Conservation (phyloP, 495 filamentous ascomycete genomes). For the Hypoxylon cercidicola region DNA sequence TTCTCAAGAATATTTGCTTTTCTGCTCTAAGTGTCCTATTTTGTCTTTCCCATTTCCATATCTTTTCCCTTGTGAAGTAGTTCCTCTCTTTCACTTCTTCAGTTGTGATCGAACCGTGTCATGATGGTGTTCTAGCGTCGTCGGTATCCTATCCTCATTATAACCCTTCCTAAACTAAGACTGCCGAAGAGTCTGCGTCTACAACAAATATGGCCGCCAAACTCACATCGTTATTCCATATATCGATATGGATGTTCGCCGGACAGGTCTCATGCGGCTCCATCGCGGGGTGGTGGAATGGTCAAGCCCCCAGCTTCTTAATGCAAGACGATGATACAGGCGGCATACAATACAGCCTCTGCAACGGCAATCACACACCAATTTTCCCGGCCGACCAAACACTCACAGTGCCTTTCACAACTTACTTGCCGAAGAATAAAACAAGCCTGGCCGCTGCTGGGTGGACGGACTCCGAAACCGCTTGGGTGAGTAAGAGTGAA, state of each 20-base stretch:
- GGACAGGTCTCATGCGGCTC: conserved; percentile 40
- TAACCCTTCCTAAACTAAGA: conserved; percentile 8
- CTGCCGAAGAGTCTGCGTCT: conserved; percentile 11
- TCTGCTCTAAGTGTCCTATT: conserved; percentile 3
- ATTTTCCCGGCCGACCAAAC: conserved; percentile 41
- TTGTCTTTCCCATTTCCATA: not conserved
- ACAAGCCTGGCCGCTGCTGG: conserved; percentile 42
- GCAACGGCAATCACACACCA: conserved; percentile 43
- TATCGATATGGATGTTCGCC: conserved; percentile 41
- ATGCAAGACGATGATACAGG: conserved; percentile 45
- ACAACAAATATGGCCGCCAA: conserved; percentile 22
- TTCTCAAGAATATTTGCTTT: conserved; percentile 10
- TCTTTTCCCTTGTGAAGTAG: not conserved
- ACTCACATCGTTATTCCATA: conserved; percentile 20
- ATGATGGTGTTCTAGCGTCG: conserved; percentile 18
- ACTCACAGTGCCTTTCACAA: conserved; percentile 25
- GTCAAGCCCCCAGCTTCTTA: conserved; percentile 38
- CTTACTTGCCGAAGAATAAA: conserved; percentile 38
- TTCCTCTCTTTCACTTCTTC: not conserved
- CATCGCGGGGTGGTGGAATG: conserved; percentile 46
- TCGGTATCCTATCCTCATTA: conserved; percentile 12
- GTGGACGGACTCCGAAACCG: conserved; percentile 38
- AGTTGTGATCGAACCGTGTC: not conserved
- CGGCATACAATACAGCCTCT: conserved; percentile 42
- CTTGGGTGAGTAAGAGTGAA: conserved; percentile 32